Evolutionary conservation across 371 early-diverging fungal species (phyloP).

Genomic region (Syncephalastrum sp.): DNA sequence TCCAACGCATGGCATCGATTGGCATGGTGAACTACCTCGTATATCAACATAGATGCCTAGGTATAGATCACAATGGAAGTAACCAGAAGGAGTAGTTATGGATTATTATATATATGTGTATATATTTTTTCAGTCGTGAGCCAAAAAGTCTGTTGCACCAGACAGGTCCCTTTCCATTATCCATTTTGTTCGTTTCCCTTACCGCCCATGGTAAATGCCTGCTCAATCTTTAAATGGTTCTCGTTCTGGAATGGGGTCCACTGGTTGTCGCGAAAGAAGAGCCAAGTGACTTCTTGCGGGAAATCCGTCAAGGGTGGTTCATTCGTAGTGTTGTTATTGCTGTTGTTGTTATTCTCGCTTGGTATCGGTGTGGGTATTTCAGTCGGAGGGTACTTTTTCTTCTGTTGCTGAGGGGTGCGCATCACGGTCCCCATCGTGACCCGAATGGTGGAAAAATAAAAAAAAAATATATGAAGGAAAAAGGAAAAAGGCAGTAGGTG

Average conservation of each 20-base stretch:
- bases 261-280: constrained; percentile 49
- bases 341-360: too few species aligned
- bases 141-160: background rate
- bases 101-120: too few species aligned
- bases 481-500: too few species aligned
- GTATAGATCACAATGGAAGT: background rate
- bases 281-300: constrained; percentile 49
- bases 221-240: constrained; percentile 50
- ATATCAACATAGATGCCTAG: constrained; percentile 54
- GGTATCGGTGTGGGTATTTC: too few species aligned
- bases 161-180: background rate
- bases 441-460: too few species aligned
- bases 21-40: constrained; percentile 22
- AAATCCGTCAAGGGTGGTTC: constrained; percentile 26
- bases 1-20: too few species aligned
- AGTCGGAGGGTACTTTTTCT: too few species aligned
- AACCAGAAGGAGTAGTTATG: too few species aligned
- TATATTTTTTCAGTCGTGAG: background rate
- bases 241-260: constrained; percentile 51
- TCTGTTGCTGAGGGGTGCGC: too few species aligned
- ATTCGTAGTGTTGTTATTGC: too few species aligned
- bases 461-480: too few species aligned
- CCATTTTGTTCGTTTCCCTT: constrained; percentile 8
- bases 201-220: constrained; percentile 54
- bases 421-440: too few species aligned